These are phyloP conservation scores for Alternaria arborescens DNA, from an alignment of 2,329 filamentous ascomycete species.

Conservation along the genomic window DNA sequence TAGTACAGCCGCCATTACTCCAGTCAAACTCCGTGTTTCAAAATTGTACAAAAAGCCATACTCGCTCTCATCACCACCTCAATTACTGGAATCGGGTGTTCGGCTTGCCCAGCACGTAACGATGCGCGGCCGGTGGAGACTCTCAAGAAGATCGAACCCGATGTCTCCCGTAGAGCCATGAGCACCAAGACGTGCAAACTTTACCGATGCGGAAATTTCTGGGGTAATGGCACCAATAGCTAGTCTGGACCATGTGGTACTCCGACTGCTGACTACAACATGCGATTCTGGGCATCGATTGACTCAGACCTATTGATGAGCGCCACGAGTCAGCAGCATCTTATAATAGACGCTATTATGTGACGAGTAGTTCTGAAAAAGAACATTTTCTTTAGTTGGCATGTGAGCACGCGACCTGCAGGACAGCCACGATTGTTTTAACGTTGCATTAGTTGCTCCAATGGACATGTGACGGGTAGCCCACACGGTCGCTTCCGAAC, in stretches of 20 bases:
- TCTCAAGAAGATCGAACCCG: conserved; percentile 7
- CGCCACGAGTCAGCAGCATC: neutral
- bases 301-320: neutral
- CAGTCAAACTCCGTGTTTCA: neutral
- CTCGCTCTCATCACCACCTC: neutral
- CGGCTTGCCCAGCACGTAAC: conserved; percentile 6
- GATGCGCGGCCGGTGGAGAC: conserved; percentile 10
- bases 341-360: neutral
- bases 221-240: conserved; percentile 1
- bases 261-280: neutral
- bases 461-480: neutral
- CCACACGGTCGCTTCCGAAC: neutral
- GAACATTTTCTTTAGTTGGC: neutral
- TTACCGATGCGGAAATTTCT: neutral
- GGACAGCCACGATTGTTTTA: neutral
- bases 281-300: neutral
- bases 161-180: conserved; percentile 12
- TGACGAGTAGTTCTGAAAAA: neutral
- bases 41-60: neutral
- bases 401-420: neutral
- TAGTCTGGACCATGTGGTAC: conserved; percentile 5
- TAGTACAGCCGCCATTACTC: neutral
- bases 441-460: neutral
- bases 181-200: conserved; percentile 1
- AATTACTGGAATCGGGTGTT: neutral